phyloP scores from a whole-genome alignment of 208 protist species.

The Trichomonas gallinae region DNA sequence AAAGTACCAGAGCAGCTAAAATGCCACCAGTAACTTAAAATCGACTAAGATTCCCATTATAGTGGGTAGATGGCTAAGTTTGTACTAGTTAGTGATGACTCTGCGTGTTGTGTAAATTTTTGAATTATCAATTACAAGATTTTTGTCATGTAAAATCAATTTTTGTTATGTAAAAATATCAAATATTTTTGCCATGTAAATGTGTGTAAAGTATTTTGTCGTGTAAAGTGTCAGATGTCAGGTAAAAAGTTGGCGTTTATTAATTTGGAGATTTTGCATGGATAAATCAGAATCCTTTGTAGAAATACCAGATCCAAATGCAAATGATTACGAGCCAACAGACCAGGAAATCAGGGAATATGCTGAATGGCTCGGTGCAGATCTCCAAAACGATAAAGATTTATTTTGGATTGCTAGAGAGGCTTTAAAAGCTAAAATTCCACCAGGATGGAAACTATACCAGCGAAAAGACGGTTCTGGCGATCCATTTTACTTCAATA shows the following conservation, averaged over 20 bases:
- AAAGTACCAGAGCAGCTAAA: too few relatives aligned
- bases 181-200: too few relatives aligned
- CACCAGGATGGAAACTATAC: conserved; percentile 15
- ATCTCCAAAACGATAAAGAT: neutral
- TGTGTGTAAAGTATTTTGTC: too few relatives aligned
- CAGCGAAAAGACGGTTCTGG: neutral
- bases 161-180: too few relatives aligned
- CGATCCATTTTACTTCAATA: conserved; percentile 11
- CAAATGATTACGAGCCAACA: neutral
- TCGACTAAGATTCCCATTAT: too few relatives aligned
- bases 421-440: neutral
- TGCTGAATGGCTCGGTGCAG: neutral
- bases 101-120: too few relatives aligned
- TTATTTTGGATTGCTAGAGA: neutral
- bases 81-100: too few relatives aligned
- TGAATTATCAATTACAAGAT: too few relatives aligned
- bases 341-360: neutral
- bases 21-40: too few relatives aligned
- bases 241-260: neutral
- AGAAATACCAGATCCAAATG: neutral
- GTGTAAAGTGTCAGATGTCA: too few relatives aligned
- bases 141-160: too few relatives aligned
- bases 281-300: neutral
- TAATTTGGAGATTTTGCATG: neutral
- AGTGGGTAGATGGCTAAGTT: too few relatives aligned